These are phyloP conservation scores for Exophiala sp. DNA, from an alignment of 2,329 filamentous ascomycete genomes.

Conservation along the genomic window DNA sequence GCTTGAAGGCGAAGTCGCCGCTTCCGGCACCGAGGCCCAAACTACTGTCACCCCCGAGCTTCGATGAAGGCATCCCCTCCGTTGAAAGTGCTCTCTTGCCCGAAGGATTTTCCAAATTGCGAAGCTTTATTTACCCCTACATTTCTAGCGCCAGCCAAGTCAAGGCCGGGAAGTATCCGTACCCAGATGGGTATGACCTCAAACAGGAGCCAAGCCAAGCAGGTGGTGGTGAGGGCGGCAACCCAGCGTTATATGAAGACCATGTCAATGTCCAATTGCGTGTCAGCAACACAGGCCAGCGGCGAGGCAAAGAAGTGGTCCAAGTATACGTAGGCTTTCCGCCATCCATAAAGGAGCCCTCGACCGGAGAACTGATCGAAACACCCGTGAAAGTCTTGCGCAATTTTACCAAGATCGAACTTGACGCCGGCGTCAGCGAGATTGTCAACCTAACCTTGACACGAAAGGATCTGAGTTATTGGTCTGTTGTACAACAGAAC, in stretches of 20 bases:
- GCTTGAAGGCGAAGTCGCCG: conserved; percentile 48
- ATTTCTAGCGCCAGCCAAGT: conserved; percentile 52
- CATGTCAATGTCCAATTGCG: conserved; percentile 38
- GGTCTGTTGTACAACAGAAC: conserved; percentile 65
- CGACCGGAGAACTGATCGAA: conserved; percentile 51
- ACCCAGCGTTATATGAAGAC: conserved; percentile 61
- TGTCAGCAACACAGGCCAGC: conserved; percentile 26
- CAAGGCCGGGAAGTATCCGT: conserved; percentile 44
- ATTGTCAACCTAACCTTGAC: conserved; percentile 59
- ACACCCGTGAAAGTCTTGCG: conserved; percentile 67
- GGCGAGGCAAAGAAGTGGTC: conserved; percentile 27
- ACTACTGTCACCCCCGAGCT: conserved; percentile 50
- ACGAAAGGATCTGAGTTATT: conserved; percentile 69
- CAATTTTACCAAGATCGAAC: conserved; percentile 66
- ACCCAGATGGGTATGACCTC: conserved; percentile 55
- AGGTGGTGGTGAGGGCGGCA: conserved; percentile 66
- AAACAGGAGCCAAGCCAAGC: conserved; percentile 56
- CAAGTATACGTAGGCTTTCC: conserved; percentile 34
- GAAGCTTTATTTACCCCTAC: conserved; percentile 73
- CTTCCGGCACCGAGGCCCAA: conserved; percentile 43
- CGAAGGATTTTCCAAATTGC: conserved; percentile 55
- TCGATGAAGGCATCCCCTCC: conserved; percentile 54
- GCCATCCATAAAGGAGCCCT: conserved; percentile 37
- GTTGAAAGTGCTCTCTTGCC: conserved; percentile 61
- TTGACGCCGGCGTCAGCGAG: conserved; percentile 53